phyloP scores from a whole-genome alignment of 345 rosid genomes.

The Iberis pinnata region DNA sequence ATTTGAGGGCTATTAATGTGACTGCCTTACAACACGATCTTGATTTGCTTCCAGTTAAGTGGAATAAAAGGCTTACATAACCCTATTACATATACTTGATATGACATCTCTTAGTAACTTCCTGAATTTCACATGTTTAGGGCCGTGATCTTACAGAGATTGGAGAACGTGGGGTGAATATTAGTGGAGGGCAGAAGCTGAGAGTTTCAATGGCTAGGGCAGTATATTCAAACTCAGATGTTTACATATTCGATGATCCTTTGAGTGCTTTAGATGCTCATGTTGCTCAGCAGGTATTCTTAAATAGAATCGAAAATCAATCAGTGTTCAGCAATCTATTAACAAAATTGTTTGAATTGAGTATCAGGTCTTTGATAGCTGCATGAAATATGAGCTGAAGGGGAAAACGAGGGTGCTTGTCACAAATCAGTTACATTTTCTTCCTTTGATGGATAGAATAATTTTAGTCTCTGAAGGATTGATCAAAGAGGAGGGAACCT shows the following conservation, averaged over 20 bases:
- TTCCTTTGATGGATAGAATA: slow-evolving; percentile 78
- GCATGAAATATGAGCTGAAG: slow-evolving; percentile 69
- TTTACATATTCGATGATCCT: slow-evolving; percentile 94
- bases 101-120: slow-evolving; percentile 16
- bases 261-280: slow-evolving; percentile 96
- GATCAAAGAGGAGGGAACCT: slow-evolving; percentile 85
- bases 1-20: slow-evolving; percentile 69
- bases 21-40: slow-evolving; percentile 84
- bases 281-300: slow-evolving; percentile 73
- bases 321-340: slow-evolving; percentile 1
- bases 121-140: slow-evolving; percentile 31
- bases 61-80: slow-evolving; percentile 7
- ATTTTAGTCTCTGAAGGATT: slow-evolving; percentile 65
- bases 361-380: slow-evolving; percentile 78
- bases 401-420: slow-evolving; percentile 87
- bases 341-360: slow-evolving; percentile 5
- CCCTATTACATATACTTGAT: not conserved
- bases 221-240: slow-evolving; percentile 82
- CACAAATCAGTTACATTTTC: slow-evolving; percentile 95
- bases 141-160: slow-evolving; percentile 89
- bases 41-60: slow-evolving; percentile 79
- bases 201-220: slow-evolving; percentile 99
- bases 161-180: slow-evolving; percentile 98
- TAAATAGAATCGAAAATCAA: not conserved
- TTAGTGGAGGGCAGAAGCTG: slow-evolving; percentile 99